Conservation (phyloP, 345 rosid genomes). For the Raphanus raphanistrum region DNA sequence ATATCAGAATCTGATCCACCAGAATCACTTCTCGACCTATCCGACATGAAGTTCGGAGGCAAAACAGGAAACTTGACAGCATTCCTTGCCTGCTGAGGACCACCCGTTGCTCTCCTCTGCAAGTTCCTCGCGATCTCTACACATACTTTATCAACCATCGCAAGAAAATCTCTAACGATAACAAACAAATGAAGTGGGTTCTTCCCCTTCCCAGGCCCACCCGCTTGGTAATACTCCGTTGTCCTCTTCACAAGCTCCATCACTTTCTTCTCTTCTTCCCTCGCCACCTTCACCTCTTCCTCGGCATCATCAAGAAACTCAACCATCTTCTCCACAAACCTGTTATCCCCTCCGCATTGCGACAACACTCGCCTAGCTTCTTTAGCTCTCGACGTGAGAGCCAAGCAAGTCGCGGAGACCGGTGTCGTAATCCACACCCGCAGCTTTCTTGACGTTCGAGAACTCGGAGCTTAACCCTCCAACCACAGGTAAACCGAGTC, state of each 20-base stretch:
- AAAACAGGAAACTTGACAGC: slow-evolving; percentile 44
- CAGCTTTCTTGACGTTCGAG: slow-evolving; percentile 64
- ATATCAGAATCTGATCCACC: slow-evolving; percentile 41
- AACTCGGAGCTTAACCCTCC: slow-evolving; percentile 53
- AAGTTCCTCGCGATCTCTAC: slow-evolving; percentile 54
- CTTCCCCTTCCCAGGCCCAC: slow-evolving; percentile 45
- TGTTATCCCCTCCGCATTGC: slow-evolving; percentile 30
- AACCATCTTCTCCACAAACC: slow-evolving; percentile 58
- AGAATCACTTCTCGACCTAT: slow-evolving; percentile 50
- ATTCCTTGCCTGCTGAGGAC: slow-evolving; percentile 25
- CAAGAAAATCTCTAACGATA: slow-evolving; percentile 75
- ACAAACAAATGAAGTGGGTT: slow-evolving; percentile 56
- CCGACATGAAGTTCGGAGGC: slow-evolving; percentile 48
- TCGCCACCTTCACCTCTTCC: slow-evolving; percentile 56
- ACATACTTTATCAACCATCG: slow-evolving; percentile 73
- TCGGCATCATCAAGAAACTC: slow-evolving; percentile 61
- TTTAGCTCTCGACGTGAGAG: slow-evolving; percentile 44
- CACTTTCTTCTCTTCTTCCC: slow-evolving; percentile 57
- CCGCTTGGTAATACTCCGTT: slow-evolving; percentile 76
- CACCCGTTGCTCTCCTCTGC: slow-evolving; percentile 39
- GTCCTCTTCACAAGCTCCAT: slow-evolving; percentile 70
- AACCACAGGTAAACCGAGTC: slow-evolving; percentile 54
- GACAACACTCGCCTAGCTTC: slow-evolving; percentile 47
- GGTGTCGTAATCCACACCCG: slow-evolving; percentile 50
- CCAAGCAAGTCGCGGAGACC: slow-evolving; percentile 51